Conservation (phyloP, 1,284 basidiomycete genomes). For the Takashimella koratensis region DNA sequence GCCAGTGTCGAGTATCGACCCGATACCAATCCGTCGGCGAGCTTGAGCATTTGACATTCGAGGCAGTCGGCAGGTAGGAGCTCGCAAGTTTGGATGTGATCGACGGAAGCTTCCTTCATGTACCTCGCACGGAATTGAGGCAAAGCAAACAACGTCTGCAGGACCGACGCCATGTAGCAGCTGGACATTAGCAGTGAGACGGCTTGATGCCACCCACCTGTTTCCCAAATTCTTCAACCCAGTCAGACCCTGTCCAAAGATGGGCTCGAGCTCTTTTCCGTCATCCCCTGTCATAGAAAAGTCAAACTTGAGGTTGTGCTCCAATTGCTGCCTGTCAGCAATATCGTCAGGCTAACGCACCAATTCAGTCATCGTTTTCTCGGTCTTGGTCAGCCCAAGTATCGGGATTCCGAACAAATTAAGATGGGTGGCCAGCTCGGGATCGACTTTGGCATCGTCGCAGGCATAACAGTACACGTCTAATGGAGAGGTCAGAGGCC, state of each 20-base stretch:
- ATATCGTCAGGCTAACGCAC: slow-evolving; percentile 53
- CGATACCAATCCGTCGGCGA: slow-evolving; percentile 87
- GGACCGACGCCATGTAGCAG: slow-evolving; percentile 94
- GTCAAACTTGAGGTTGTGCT: slow-evolving; percentile 93
- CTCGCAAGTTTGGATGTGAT: slow-evolving; percentile 65
- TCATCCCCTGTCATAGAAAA: slow-evolving; percentile 90
- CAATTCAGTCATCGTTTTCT: slow-evolving; percentile 95
- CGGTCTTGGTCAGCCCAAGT: slow-evolving; percentile 79
- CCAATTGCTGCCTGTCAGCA: slow-evolving; percentile 68
- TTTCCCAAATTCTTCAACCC: slow-evolving; percentile 93
- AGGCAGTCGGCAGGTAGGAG: slow-evolving; percentile 76
- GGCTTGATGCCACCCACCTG: slow-evolving; percentile 54
- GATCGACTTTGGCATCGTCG: slow-evolving; percentile 81
- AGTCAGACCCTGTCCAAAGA: slow-evolving; percentile 85
- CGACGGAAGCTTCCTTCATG: slow-evolving; percentile 52
- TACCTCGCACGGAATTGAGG: slow-evolving; percentile 75
- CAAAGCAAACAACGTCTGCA: slow-evolving; percentile 83
- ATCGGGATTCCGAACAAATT: slow-evolving; percentile 84
- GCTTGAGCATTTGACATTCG: slow-evolving; percentile 91
- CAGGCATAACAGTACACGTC: slow-evolving; percentile 95
- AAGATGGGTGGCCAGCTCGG: slow-evolving; percentile 71
- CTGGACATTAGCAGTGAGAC: slow-evolving; percentile 49
- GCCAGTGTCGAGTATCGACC: slow-evolving; percentile 81
- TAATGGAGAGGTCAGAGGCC: slow-evolving; percentile 35
- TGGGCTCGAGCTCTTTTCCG: slow-evolving; percentile 79